Evolutionary conservation across 2,329 filamentous ascomycete species (phyloP).

Genomic region (Sphaerostilbella broomeana): DNA sequence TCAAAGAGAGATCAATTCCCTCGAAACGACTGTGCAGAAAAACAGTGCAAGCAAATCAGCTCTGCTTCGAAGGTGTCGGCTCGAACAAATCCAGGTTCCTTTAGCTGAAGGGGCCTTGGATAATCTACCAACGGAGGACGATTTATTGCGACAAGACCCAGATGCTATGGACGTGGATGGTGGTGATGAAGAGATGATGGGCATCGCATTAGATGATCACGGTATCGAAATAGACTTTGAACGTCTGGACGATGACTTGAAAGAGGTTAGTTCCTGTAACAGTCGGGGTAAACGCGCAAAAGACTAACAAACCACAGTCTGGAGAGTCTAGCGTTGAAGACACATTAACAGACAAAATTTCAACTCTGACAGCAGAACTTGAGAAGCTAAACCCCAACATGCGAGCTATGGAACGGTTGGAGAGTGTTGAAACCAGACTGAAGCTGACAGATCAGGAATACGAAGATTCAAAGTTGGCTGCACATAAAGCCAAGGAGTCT

Average conservation of each 20-base stretch:
- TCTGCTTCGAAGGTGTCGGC: constrained; percentile 78
- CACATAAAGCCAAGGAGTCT: constrained; percentile 68
- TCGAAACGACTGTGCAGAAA: constrained; percentile 83
- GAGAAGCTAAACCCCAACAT: constrained; percentile 97
- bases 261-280: constrained; percentile 49
- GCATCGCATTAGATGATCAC: constrained; percentile 72
- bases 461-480: constrained; percentile 70
- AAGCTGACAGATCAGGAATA: constrained; percentile 83
- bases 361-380: constrained; percentile 66
- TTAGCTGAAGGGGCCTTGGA: constrained; percentile 72
- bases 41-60: constrained; percentile 79
- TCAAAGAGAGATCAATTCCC: constrained; percentile 64
- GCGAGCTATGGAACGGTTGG: constrained; percentile 86
- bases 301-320: constrained; percentile 39
- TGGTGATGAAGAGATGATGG: constrained; percentile 53
- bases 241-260: constrained; percentile 72
- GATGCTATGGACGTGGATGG: constrained; percentile 90
- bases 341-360: constrained; percentile 70
- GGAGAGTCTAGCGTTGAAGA: constrained; percentile 67
- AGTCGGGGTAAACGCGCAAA: not conserved
- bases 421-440: constrained; percentile 76
- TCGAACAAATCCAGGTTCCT: constrained; percentile 87
- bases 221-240: constrained; percentile 88
- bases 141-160: constrained; percentile 66
- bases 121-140: constrained; percentile 79